Percentiles rank a stretch among this genome's conserved stretches.
Evolutionary conservation across 2,329 filamentous ascomycete genomes (phyloP).

Genomic region (Helicocarpus griseus): DNA sequence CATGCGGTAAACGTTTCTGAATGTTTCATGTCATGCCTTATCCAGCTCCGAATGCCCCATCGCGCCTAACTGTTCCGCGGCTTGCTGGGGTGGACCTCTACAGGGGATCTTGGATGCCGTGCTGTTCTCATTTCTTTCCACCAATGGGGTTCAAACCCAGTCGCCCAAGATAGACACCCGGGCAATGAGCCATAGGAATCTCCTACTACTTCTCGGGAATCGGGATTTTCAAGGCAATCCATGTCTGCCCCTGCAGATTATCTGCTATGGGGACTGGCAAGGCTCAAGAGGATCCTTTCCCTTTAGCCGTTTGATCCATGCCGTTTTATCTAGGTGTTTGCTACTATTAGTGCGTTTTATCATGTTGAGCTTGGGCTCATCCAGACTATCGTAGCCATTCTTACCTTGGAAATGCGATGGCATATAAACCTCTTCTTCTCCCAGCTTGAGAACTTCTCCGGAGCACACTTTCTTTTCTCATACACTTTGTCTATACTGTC

Average conservation of each 20-base stretch:
- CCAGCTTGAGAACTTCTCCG: background rate
- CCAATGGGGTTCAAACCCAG: no score
- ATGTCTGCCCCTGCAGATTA: background rate
- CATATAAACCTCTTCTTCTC: background rate
- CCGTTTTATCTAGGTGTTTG: background rate
- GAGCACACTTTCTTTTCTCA: background rate
- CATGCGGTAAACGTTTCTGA: background rate
- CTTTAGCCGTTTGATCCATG: background rate
- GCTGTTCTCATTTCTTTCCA: no score
- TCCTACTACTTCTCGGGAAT: no score
- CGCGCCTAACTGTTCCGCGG: background rate
- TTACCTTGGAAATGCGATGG: background rate
- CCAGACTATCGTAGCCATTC: background rate
- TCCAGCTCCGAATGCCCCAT: background rate
- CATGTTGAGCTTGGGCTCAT: background rate
- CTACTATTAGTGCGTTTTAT: background rate
- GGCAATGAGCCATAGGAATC: no score
- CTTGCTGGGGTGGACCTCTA: background rate
- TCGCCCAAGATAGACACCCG: no score
- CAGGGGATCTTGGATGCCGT: no score
- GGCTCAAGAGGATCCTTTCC: no score
- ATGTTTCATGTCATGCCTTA: background rate
- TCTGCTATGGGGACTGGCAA: no score
- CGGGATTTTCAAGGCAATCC: no score
- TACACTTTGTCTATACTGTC: background rate